phyloP scores from a whole-genome alignment of 257 asterid species.

The Voacanga thouarsii region DNA sequence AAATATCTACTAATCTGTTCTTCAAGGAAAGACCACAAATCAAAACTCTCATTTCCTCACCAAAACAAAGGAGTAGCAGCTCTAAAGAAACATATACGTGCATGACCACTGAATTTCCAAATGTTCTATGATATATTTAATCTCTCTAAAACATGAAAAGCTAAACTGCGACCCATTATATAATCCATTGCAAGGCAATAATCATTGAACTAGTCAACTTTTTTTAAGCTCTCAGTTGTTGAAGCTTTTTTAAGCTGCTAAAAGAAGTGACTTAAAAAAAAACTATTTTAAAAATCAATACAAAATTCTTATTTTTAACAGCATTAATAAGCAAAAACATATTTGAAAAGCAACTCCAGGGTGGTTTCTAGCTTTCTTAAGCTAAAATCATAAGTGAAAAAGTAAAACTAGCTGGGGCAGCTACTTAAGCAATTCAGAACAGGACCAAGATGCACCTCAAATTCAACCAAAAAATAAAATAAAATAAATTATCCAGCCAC shows the following conservation, averaged over 20 bases:
- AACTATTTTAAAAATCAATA: too few species aligned
- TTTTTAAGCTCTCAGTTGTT: background rate
- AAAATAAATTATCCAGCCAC: background rate
- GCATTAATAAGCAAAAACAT: too few species aligned
- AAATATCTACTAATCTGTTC: constrained; percentile 30
- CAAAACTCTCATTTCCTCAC: background rate
- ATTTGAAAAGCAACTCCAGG: too few species aligned
- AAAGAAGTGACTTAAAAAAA: too few species aligned
- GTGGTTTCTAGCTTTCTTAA: too few species aligned
- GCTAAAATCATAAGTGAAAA: too few species aligned
- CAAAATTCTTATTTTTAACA: too few species aligned
- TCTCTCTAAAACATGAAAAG: background rate
- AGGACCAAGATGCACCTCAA: background rate
- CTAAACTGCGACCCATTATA: too few species aligned
- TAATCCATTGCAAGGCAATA: background rate
- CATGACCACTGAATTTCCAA: background rate
- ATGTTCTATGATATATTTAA: background rate
- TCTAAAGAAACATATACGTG: background rate
- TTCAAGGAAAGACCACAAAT: background rate
- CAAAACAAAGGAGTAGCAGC: background rate
- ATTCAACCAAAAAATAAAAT: background rate
- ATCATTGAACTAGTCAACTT: background rate
- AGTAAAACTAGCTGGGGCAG: too few species aligned
- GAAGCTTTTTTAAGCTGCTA: too few species aligned
- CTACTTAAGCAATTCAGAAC: too few species aligned